Conservation (phyloP, 2,329 filamentous ascomycete genomes). For the Tolypocladium album region DNA sequence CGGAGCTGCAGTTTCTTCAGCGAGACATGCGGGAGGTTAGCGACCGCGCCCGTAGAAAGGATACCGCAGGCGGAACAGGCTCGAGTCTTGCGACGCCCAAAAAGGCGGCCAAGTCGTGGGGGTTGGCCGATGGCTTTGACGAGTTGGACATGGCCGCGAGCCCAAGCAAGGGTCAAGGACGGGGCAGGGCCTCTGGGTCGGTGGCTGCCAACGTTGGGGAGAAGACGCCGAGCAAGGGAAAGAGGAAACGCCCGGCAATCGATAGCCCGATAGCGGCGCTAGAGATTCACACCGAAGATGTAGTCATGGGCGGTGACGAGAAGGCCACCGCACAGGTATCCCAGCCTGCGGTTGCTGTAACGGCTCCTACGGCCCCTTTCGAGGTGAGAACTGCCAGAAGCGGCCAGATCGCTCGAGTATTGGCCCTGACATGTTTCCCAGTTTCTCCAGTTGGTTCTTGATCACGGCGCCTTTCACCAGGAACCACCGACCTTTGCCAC, state of each 20-base stretch:
- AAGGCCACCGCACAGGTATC: conserved; percentile 6
- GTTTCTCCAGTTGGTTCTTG: conserved; percentile 53
- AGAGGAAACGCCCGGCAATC: conserved; percentile 55
- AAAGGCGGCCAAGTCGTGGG: conserved; percentile 43
- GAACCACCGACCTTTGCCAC: conserved; percentile 57
- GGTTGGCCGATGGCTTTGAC: conserved; percentile 67
- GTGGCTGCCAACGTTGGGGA: conserved; percentile 35
- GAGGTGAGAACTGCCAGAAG: conserved; percentile 25
- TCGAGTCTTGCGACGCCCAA: conserved; percentile 44
- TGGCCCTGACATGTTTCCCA: conserved; percentile 11
- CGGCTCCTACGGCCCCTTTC: conserved; percentile 23
- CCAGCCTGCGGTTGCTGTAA: conserved; percentile 10
- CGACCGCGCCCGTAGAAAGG: conserved; percentile 37
- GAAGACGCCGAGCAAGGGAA: conserved; percentile 54
- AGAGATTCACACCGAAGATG: conserved; percentile 37
- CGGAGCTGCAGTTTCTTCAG: conserved; percentile 62
- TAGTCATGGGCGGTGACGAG: conserved; percentile 22
- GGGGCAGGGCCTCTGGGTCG: conserved; percentile 27
- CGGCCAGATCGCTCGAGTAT: background rate
- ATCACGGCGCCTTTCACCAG: conserved; percentile 44
- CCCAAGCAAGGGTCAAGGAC: conserved; percentile 38
- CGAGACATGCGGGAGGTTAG: conserved; percentile 56
- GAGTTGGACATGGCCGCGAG: conserved; percentile 48
- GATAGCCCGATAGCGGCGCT: conserved; percentile 58
- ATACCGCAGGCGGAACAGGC: conserved; percentile 13